Base-by-base conservation (phyloP, 2,329 filamentous ascomycete species). In the Stachybotrys echinatus region DNA sequence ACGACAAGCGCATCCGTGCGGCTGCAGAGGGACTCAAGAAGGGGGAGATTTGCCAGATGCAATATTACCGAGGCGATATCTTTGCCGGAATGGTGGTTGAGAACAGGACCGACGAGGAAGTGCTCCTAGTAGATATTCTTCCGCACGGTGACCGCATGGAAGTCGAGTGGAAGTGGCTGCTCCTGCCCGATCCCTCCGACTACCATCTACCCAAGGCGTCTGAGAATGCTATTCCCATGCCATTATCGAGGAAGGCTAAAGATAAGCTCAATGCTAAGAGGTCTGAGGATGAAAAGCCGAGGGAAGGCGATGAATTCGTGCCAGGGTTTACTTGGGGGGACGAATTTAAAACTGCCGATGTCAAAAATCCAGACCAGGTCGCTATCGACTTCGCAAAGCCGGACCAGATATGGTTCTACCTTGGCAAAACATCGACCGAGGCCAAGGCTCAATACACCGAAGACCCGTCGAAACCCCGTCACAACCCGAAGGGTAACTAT, bases 391-490 rank as follows among this genome's bases (percentile, higher is more conserved):
- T 96, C 8, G 70, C 70, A 53, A 88, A 87, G 64, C 76, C 84
- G 17, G 81, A 92, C 53, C 85, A 89, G 63, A 67, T 96, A 18
- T 97, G 92, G 89, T 81, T 90, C 70, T 97, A 96, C 65, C 77
- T 99, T 52, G 89, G 89, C 27, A 83, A 83, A 65, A 81, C 80
- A 19, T 97, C 92, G 20, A 96, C 92, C 6, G 92, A 97, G 62
- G 88, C 90, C 48, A 91, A 86, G 66, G 86, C 91, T 22, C 90
- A 95, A 65, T 99, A 94, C 69, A 95, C 92, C 5, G 88, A 94
- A 60, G 84, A 95, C 68, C 81, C 79, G 42, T 55, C 61, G 8
- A 75, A 68, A 12, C 76, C 69, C n/a, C 72, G 73, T 43, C 78
- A 89, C 66, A 89, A 89, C 52, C 71, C 77, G 2, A 85, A 80